Conservation (phyloP, 345 rosid species). For the Melaleuca alternifolia region DNA sequence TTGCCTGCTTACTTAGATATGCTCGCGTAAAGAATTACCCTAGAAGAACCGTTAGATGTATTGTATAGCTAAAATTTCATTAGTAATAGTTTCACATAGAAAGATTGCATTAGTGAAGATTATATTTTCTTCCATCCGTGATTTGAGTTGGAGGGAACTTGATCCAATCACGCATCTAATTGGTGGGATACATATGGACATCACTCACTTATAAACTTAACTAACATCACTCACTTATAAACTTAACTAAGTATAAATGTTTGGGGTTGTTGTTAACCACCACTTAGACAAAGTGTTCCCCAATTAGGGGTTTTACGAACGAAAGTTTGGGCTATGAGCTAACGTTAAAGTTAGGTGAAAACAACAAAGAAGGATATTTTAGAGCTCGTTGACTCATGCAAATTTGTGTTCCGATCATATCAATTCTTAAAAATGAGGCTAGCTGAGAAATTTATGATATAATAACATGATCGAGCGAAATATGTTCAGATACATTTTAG, state of each 20-base stretch:
- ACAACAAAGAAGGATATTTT: not conserved
- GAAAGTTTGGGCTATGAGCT: not conserved
- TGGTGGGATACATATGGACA: not conserved
- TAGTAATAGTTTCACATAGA: not conserved
- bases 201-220: not conserved
- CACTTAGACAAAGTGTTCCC: not conserved
- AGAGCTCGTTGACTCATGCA: not conserved
- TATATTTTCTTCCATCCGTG: not conserved
- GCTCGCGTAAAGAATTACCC: not conserved
- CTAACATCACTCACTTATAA: not conserved
- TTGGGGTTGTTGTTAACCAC: not conserved
- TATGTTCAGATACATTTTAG: not conserved
- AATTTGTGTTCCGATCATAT: not conserved
- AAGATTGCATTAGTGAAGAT: not conserved
- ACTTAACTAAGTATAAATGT: not conserved
- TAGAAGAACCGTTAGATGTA: not conserved
- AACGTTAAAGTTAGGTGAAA: not conserved
- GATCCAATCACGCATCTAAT: not conserved
- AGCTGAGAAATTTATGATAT: not conserved
- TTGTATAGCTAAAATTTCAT: no score
- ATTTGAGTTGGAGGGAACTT: not conserved
- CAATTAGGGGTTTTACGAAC: not conserved
- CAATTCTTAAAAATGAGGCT: not conserved
- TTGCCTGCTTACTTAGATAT: not conserved
- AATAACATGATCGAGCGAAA: not conserved